Percentiles rank a stretch among this genome's conserved stretches.
Conservation (phyloP, 768 basidiomycete species). For the Boletus rubroflammeus region DNA sequence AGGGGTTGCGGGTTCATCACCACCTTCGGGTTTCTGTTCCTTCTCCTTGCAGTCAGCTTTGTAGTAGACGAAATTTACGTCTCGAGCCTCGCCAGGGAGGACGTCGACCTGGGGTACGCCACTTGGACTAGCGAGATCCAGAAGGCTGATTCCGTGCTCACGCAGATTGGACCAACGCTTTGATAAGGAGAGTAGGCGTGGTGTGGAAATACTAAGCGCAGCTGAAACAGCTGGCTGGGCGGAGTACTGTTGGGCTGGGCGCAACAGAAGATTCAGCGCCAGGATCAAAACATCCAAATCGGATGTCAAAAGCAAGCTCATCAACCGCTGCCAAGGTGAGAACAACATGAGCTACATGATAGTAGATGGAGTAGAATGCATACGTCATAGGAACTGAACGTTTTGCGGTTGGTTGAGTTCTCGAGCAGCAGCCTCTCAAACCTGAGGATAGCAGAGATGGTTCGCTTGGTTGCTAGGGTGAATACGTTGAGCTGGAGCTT, state of each 20-base stretch:
- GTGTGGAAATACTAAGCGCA: constrained; percentile 75
- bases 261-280: constrained; percentile 79
- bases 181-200: constrained; percentile 77
- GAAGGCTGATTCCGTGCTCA: constrained; percentile 73
- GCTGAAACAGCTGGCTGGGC: constrained; percentile 81
- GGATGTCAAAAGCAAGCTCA: constrained; percentile 80
- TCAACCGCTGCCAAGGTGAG: constrained; percentile 63
- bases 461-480: constrained; percentile 66
- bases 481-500: constrained; percentile 80
- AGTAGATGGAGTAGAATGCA: constrained; percentile 32
- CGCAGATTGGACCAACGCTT: constrained; percentile 82
- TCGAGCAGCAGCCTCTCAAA: constrained; percentile 90
- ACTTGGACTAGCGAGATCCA: constrained; percentile 63
- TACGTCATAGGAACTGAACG: constrained; percentile 95
- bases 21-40: constrained; percentile 45
- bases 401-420: constrained; percentile 97
- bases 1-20: constrained; percentile 42
- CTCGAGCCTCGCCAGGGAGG: constrained; percentile 69
- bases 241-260: constrained; percentile 94
- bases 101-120: constrained; percentile 51
- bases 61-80: constrained; percentile 82
- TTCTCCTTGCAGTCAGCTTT: constrained; percentile 51
- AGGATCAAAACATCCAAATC: constrained; percentile 87
- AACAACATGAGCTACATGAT: background rate
- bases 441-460: constrained; percentile 76